Evolutionary conservation across 768 basidiomycete species (phyloP).

Genomic region (Boletus edulis): DNA sequence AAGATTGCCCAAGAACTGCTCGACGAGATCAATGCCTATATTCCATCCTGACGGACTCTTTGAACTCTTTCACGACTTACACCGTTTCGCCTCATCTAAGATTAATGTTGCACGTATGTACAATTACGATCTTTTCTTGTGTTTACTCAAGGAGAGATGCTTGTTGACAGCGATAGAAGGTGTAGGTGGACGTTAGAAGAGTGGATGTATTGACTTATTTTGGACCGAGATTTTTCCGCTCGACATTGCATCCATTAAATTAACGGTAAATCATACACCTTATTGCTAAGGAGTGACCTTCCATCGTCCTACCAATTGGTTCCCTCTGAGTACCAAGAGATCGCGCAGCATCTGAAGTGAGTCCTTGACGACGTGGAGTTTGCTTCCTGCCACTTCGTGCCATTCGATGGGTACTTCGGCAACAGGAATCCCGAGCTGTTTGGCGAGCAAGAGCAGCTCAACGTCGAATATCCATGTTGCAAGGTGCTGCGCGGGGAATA

Average conservation of each 20-base stretch:
- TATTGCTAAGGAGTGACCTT: slow-evolving; percentile 30
- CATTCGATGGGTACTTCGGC: slow-evolving; percentile 86
- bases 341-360: slow-evolving; percentile 89
- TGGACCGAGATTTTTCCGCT: slow-evolving; percentile 7
- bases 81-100: slow-evolving; percentile 29
- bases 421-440: slow-evolving; percentile 74
- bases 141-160: slow-evolving; percentile 25
- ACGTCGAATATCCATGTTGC: slow-evolving; percentile 97
- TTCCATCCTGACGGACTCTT: slow-evolving; percentile 32
- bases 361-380: slow-evolving; percentile 81
- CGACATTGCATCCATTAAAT: slow-evolving; percentile 23
- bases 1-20: slow-evolving; percentile 71
- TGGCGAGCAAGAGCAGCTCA: slow-evolving; percentile 84
- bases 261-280: slow-evolving; percentile 26
- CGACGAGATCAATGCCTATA: slow-evolving; percentile 48
- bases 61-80: slow-evolving; percentile 14
- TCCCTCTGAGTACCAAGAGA: slow-evolving; percentile 77
- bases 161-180: slow-evolving; percentile 23
- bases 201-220: slow-evolving; percentile 10
- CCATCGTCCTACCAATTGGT: slow-evolving; percentile 81
- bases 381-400: slow-evolving; percentile 93
- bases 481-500: slow-evolving; percentile 87
- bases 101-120: slow-evolving; percentile 35
- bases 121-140: slow-evolving; percentile 30
- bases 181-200: slow-evolving; percentile 12